Conservation (phyloP, 2,329 filamentous ascomycete species). For the Xylariales sp. region DNA sequence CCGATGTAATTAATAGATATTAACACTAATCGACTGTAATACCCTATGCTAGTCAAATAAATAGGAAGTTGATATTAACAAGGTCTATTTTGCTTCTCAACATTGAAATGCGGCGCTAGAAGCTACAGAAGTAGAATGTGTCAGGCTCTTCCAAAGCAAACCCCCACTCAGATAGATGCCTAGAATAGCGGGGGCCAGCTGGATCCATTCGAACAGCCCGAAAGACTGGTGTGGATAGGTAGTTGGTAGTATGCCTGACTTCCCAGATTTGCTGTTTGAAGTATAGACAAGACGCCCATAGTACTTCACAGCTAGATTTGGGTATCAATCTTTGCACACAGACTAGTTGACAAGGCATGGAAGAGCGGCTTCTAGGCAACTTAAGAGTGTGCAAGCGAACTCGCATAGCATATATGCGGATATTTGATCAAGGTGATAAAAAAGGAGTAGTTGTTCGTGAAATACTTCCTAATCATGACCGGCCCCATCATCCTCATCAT, state of each 20-base stretch:
- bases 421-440: conserved; percentile 22
- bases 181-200: conserved; percentile 40
- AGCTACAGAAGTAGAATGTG: conserved; percentile 35
- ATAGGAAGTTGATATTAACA: not conserved
- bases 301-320: conserved; percentile 55
- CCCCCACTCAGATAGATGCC: conserved; percentile 38
- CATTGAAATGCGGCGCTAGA: not conserved
- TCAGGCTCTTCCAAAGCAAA: conserved; percentile 44
- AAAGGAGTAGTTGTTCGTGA: conserved; percentile 30
- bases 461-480: conserved; percentile 34
- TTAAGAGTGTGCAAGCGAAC: conserved; percentile 86
- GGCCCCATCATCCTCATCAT: conserved; percentile 41
- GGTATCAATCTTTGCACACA: conserved; percentile 85
- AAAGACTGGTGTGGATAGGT: conserved; percentile 43
- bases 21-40: not conserved
- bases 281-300: conserved; percentile 64
- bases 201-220: conserved; percentile 37
- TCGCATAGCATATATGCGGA: conserved; percentile 36
- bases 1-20: not conserved
- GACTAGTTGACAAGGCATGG: conserved; percentile 96
- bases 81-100: not conserved
- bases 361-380: conserved; percentile 83
- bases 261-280: conserved; percentile 52
- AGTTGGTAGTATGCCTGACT: conserved; percentile 48
- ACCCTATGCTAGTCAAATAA: not conserved